Evolutionary conservation across 148 eudicot genomes (phyloP), one percentile per base, ranked within the genome.

Genomic region (Fallopia convolvulus): DNA sequence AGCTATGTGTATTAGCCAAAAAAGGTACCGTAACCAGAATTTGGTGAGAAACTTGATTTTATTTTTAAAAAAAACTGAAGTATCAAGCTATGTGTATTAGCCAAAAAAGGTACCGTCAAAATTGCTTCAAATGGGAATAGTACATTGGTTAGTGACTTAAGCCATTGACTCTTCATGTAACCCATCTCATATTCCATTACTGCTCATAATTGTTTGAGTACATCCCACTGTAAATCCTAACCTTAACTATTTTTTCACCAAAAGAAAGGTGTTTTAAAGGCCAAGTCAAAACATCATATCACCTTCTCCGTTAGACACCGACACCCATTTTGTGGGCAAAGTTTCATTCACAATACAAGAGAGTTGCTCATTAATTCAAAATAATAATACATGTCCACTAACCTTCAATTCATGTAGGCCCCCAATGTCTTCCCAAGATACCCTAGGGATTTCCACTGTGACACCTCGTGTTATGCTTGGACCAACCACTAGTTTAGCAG

Each of bases 401-500:
- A 95, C 97, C 97, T 95, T 92, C 74, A 92, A 78, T 77, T 87
- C 94, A 77, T 91, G 78, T 46, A 92, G 72, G 56, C 99, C 99
- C 76, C 99, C 97, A 79, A 95, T 92, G 82, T 92, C 97, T 76
- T 95, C 94, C 99, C 97, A 95, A 49, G 89, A 83, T 70, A 92
- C 89, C 83, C 90, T 90, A 15, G 97, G 97, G 48, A 92, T 87
- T 83, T 95, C 97, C 58, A 86, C 88, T 3, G 97, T 88, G 72
- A 92, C 93, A 70, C 97, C 99, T 85, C 97, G 86, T 20, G 94
- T 91, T 85, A 95, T 95, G 85, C 99, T 95, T 48, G 99, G 99
- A 55, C 97, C 90, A 76, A 92, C 90, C 47, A 89, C 76, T 74
- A 89, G 83, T 79, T 77, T 90, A 46, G 99, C 97, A 79, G 78